These are phyloP conservation scores for Solanum rostratum DNA, from an alignment of 257 asterid species.

Conservation along the genomic window DNA sequence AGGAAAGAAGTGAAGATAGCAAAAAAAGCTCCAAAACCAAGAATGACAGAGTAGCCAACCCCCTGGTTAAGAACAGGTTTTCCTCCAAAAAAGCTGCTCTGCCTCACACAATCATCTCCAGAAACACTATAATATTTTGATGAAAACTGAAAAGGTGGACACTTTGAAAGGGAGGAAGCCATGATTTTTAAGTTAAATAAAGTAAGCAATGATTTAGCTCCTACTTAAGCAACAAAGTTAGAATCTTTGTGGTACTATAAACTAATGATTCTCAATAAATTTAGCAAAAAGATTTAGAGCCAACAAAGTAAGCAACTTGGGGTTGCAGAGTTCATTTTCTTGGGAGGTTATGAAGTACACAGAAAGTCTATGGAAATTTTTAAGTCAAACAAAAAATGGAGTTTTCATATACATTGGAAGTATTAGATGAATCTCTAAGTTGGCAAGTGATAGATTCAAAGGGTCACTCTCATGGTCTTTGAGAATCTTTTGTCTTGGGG, in stretches of 20 bases:
- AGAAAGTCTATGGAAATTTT: constrained; percentile 2
- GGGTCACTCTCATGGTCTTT: constrained; percentile 14
- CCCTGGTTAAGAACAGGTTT: constrained; percentile 74
- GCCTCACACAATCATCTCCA: constrained; percentile 53
- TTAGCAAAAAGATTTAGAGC: neutral
- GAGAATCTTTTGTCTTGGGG: constrained; percentile 4
- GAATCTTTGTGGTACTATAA: too few species aligned
- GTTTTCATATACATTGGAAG: constrained; percentile 3
- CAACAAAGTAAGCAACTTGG: neutral
- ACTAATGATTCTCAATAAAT: neutral
- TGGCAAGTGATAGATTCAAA: constrained; percentile 5
- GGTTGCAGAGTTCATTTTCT: constrained; percentile 4
- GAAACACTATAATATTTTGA: constrained; percentile 39
- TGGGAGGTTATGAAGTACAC: constrained; percentile 11
- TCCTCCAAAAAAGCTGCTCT: constrained; percentile 71
- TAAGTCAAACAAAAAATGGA: constrained; percentile 29
- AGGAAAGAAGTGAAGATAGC: constrained; percentile 78
- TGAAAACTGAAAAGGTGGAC: constrained; percentile 73
- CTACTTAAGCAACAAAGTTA: too few species aligned
- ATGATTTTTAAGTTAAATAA: neutral
- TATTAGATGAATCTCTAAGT: constrained; percentile 21
- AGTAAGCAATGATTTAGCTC: too few species aligned
- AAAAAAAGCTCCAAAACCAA: constrained; percentile 88
- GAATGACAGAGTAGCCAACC: constrained; percentile 79
- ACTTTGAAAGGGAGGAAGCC: constrained; percentile 36